A percentile compares a stretch with the other conserved stretches of the same genome.
Conservation (phyloP, 2,329 filamentous ascomycete species). For the Aspergillus arachidicola region DNA sequence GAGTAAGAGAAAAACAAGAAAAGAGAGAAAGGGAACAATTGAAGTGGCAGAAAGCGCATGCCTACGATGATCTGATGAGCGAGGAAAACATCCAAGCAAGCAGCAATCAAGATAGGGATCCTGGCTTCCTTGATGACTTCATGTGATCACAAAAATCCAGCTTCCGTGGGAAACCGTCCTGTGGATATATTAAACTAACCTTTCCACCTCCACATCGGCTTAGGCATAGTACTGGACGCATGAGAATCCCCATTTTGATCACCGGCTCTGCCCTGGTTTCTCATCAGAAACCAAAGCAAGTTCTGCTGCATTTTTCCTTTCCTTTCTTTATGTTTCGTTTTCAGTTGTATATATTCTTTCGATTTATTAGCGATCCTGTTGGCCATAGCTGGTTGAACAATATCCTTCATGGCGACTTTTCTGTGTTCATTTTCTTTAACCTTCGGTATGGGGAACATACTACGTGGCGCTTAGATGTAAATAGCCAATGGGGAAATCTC, state of each 20-base stretch:
- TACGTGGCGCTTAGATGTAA: not conserved
- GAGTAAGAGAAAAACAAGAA: slow-evolving; percentile 45
- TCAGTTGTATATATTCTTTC: not conserved
- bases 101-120: slow-evolving; percentile 82
- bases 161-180: not conserved
- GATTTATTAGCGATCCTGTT: not conserved
- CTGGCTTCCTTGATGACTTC: slow-evolving; percentile 83
- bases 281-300: not conserved
- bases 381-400: not conserved
- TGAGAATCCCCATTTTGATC: not conserved
- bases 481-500: not conserved
- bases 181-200: not conserved
- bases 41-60: slow-evolving; percentile 96
- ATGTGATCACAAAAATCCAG: slow-evolving; percentile 61
- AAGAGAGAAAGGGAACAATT: slow-evolving; percentile 79
- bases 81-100: slow-evolving; percentile 76
- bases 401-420: not conserved
- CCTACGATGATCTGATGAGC: slow-evolving; percentile 88
- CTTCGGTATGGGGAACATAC: not conserved
- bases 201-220: not conserved
- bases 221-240: not conserved
- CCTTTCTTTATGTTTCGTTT: not conserved
- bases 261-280: not conserved
- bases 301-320: not conserved
- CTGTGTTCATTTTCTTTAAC: too few relatives aligned